These are phyloP conservation scores for Thalassiosira mediterranea DNA, from an alignment of 352 stramenopile genomes.

Conservation along the genomic window DNA sequence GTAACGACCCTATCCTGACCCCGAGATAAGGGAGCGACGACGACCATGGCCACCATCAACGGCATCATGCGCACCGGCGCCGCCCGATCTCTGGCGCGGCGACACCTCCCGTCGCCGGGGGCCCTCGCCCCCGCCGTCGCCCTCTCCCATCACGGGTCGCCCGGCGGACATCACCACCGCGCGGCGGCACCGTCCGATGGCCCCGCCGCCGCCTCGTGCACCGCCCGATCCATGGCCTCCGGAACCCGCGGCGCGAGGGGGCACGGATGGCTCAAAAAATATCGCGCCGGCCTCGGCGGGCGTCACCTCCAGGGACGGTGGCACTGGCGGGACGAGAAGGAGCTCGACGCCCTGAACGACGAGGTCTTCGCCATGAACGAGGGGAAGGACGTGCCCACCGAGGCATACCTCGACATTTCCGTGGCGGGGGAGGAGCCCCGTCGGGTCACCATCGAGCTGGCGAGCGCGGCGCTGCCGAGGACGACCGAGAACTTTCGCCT, in stretches of 20 bases:
- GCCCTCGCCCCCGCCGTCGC: too few relatives aligned
- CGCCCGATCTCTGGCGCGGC: too few relatives aligned
- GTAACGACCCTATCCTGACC: too few relatives aligned
- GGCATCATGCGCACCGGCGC: too few relatives aligned
- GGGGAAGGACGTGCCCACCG: slow-evolving; percentile 35
- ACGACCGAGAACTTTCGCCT: slow-evolving; percentile 73
- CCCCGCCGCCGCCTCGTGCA: background rate
- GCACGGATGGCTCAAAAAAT: slow-evolving; percentile 81
- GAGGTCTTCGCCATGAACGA: slow-evolving; percentile 67
- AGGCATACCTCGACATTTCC: slow-evolving; percentile 42
- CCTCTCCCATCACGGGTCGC: too few relatives aligned
- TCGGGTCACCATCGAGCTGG: slow-evolving; percentile 67
- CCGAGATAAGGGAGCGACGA: too few relatives aligned
- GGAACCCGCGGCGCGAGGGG: slow-evolving; percentile 71
- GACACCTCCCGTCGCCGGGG: too few relatives aligned
- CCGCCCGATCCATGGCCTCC: slow-evolving; percentile 28
- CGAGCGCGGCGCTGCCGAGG: slow-evolving; percentile 63
- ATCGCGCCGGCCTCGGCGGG: slow-evolving; percentile 68
- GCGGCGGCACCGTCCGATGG: too few relatives aligned
- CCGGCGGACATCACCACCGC: too few relatives aligned
- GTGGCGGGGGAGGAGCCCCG: slow-evolving; percentile 33
- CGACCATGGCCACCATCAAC: too few relatives aligned
- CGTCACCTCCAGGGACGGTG: slow-evolving; percentile 80
- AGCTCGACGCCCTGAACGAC: slow-evolving; percentile 65
- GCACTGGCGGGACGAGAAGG: slow-evolving; percentile 57